These are phyloP conservation scores for Pyrenochaeta sp. DNA, from an alignment of 2,329 filamentous ascomycete species.

Conservation along the genomic window DNA sequence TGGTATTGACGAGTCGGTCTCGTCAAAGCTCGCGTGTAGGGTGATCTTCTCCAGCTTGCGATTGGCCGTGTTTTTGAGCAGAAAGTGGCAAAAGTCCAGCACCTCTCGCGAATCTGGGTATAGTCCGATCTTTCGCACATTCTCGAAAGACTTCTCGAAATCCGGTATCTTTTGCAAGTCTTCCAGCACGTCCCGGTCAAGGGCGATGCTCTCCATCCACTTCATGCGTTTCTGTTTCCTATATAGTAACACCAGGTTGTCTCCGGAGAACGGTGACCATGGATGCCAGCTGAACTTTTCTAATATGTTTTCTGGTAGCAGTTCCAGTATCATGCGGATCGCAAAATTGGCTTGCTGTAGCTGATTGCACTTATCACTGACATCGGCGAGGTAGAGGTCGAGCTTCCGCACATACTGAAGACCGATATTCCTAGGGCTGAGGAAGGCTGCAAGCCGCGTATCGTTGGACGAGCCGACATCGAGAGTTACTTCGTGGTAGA, in stretches of 20 bases:
- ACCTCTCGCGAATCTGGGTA: slow-evolving; percentile 58
- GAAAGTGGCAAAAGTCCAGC: slow-evolving; percentile 54
- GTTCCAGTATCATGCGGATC: slow-evolving; percentile 58
- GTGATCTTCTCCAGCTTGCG: slow-evolving; percentile 56
- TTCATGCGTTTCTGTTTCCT: slow-evolving; percentile 59
- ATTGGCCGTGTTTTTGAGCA: slow-evolving; percentile 52
- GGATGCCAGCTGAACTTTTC: slow-evolving; percentile 62
- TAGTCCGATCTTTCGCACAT: slow-evolving; percentile 55
- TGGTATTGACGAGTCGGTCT: slow-evolving; percentile 44
- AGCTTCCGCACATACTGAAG: slow-evolving; percentile 57
- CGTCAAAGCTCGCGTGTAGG: slow-evolving; percentile 57
- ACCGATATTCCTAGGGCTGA: slow-evolving; percentile 58
- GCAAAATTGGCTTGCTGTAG: slow-evolving; percentile 57
- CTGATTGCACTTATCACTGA: slow-evolving; percentile 55
- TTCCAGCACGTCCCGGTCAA: slow-evolving; percentile 53
- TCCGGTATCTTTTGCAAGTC: slow-evolving; percentile 54
- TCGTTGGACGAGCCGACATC: slow-evolving; percentile 57
- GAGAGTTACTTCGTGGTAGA: slow-evolving; percentile 58
- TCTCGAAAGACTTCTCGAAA: slow-evolving; percentile 52
- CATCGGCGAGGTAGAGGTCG: slow-evolving; percentile 56
- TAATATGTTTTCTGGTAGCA: slow-evolving; percentile 58
- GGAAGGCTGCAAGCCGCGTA: slow-evolving; percentile 54
- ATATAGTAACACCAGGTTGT: slow-evolving; percentile 58
- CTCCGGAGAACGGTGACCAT: slow-evolving; percentile 57
- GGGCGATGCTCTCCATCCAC: slow-evolving; percentile 58